Base-by-base conservation (phyloP, 495 filamentous ascomycete genomes). In the Penicillium coprophilum region DNA sequence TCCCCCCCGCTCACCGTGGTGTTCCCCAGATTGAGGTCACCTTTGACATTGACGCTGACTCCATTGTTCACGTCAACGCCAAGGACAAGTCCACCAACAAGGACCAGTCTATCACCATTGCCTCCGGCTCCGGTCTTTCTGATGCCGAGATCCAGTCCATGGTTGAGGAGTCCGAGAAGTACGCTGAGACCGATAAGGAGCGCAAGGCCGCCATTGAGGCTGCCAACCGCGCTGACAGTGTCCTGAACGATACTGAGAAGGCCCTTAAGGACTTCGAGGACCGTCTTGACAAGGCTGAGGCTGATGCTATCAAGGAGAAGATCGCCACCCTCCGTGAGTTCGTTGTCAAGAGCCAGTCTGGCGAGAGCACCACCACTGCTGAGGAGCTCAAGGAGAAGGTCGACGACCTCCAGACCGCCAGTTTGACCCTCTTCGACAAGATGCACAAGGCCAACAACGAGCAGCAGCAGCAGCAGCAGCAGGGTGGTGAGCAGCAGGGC, bases 81-180 rank as follows among this genome's bases (percentile, higher is more conserved):
- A 96, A 96, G 83, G 94, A 98, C 82, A 97, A 98, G 85, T 91
- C 91, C 60, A 97, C 94, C 75, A 90, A 90, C 85, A 97, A 97
- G 86, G 94, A 98, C 70, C 94, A 98, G 83, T 96, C 92, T 53
- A 97, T 98, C 80, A 97, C 93, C 71, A 96, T 96, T 71, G 93
- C 94, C 57, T 97, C 95, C 50, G 94, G 94, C 72, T 98, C 94
- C 54, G 94, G 94, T 87, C 90, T 98, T 48, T 96, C 90, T 36
- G 91, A 98, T 47, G 72, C 82, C 27, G 94, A 98, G 80, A 98
- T 98, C 66, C 83, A 96, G 78, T 82, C 80, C 67, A 98, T 98
- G 94, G 93, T 98, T 68, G 82, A 94, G 61, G 94, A 97, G 69
- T 92, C 94, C 46, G 94, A 97, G 86, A 91, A 91, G 78, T 97